phyloP scores from a whole-genome alignment of 441 rosid species.

The Caryocar brasiliense region DNA sequence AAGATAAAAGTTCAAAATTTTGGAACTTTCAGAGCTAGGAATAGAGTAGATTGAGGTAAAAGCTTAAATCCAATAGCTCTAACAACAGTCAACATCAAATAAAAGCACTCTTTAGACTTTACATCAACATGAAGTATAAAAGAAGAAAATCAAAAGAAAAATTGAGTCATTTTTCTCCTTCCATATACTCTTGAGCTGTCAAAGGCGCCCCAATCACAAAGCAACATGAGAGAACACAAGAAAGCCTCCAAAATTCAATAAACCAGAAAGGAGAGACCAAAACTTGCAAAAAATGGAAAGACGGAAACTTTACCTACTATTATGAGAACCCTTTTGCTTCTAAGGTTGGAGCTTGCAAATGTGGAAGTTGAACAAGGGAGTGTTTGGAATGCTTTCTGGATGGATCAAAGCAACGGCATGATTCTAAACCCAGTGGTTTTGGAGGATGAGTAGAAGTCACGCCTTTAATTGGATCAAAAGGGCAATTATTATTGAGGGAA shows the following conservation, averaged over 20 bases:
- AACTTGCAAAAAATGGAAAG: background rate
- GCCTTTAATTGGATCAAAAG: background rate
- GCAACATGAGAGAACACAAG: background rate
- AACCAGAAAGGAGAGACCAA: background rate
- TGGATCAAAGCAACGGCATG: slow-evolving; percentile 21
- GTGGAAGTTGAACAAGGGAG: slow-evolving; percentile 17
- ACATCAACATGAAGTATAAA: background rate
- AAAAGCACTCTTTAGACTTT: background rate
- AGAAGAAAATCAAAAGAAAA: too few relatives aligned
- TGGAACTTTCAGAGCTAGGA: too few relatives aligned
- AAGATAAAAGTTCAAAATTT: background rate
- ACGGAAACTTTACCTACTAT: background rate
- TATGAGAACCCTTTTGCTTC: background rate
- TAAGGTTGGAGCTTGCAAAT: slow-evolving; percentile 1
- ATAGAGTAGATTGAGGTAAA: too few relatives aligned
- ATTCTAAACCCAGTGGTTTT: slow-evolving; percentile 9
- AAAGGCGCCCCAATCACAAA: background rate
- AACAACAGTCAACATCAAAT: background rate
- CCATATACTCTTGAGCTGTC: background rate
- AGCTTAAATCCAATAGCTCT: too few relatives aligned
- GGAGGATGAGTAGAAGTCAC: slow-evolving; percentile 22
- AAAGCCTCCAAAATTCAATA: too few relatives aligned
- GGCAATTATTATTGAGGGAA: too few relatives aligned
- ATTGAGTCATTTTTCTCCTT: too few relatives aligned
- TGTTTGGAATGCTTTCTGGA: slow-evolving; percentile 24